Conservation (phyloP, 2,329 filamentous ascomycete genomes). For the Westerdykella aurantiaca region DNA sequence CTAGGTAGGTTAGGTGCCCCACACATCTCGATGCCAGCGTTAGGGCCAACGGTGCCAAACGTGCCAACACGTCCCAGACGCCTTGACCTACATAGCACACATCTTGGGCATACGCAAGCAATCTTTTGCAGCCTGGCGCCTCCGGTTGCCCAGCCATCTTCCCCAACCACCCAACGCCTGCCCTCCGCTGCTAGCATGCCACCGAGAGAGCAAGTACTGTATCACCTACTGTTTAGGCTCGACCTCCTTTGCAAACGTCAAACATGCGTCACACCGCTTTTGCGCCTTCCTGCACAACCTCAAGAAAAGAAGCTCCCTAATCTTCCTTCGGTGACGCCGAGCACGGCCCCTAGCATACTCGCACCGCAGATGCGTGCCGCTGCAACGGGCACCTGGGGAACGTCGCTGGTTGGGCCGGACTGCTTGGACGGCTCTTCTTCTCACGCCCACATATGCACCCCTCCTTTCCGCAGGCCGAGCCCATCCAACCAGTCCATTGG, state of each 20-base stretch:
- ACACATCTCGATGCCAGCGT: too few species aligned
- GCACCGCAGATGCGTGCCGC: neutral
- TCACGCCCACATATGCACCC: too few species aligned
- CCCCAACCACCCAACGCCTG: neutral
- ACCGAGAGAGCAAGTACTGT: neutral
- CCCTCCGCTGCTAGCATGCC: neutral
- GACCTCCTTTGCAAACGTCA: neutral
- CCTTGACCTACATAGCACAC: too few species aligned
- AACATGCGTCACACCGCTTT: neutral
- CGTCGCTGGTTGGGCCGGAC: neutral
- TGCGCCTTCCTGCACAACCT: neutral
- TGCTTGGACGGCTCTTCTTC: too few species aligned
- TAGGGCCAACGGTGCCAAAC: too few species aligned
- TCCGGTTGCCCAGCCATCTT: neutral
- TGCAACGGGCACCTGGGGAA: neutral
- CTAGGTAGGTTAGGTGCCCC: too few species aligned
- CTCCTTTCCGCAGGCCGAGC: too few species aligned
- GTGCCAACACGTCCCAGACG: too few species aligned
- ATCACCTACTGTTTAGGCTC: neutral
- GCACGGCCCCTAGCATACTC: neutral
- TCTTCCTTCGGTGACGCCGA: neutral
- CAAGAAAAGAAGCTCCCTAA: neutral
- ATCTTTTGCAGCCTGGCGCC: neutral
- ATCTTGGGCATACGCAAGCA: too few species aligned
- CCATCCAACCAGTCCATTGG: too few species aligned